Percentiles rank a stretch among this genome's conserved stretches.
These are phyloP conservation scores for Musa troglodytarum DNA, from an alignment of 176 grass and related monocot species.

Conservation along the genomic window DNA sequence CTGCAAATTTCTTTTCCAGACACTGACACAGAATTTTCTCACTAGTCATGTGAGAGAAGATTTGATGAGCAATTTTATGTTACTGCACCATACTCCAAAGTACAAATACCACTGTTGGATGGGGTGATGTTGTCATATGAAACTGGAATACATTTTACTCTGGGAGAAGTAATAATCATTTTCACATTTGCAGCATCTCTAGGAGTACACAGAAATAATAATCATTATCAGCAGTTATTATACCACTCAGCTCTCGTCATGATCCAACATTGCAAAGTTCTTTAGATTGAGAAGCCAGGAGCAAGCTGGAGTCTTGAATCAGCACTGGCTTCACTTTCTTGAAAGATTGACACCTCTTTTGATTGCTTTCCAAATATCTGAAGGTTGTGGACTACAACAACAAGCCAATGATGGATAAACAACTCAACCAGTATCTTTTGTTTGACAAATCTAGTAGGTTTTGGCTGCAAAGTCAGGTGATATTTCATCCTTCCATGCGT, in stretches of 20 bases:
- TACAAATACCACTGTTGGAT: neutral
- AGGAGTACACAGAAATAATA: too few relatives aligned
- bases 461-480: neutral
- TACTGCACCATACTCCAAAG: neutral
- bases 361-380: neutral
- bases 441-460: too few relatives aligned
- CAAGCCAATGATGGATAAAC: too few relatives aligned
- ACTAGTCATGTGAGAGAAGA: neutral
- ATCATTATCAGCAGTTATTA: too few relatives aligned
- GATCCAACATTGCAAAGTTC: too few relatives aligned
- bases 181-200: too few relatives aligned
- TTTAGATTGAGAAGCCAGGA: too few relatives aligned
- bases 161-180: neutral
- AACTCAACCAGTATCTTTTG: too few relatives aligned
- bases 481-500: neutral
- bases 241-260: too few relatives aligned
- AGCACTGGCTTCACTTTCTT: neutral
- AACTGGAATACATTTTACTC: neutral
- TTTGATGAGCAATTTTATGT: neutral
- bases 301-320: neutral
- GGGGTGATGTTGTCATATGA: too few relatives aligned
- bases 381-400: neutral
- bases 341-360: neutral
- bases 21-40: neutral
- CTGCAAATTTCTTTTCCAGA: neutral